Evolutionary conservation across 2,329 filamentous ascomycete species (phyloP), one percentile per base, ranked within the genome.

Genomic region (Chaetomium olivaceum): DNA sequence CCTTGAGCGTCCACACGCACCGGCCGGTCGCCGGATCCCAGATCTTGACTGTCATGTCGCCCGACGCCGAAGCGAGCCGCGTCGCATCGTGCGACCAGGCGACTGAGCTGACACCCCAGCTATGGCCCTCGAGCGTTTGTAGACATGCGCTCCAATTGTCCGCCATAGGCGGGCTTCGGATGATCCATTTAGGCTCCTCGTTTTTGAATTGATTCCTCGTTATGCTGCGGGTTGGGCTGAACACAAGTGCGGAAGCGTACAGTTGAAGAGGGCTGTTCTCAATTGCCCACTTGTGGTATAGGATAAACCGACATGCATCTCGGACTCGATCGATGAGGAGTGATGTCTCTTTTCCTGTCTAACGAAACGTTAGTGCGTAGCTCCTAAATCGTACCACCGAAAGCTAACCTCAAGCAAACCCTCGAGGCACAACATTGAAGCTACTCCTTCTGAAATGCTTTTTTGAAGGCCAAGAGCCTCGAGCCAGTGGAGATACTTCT

Each of bases 191-290:
- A 43, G 63, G 63, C 63, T 62, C 61, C 57, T 71, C 66, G 11
- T n/a, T 23, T 50, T 48, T 46, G 50, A 67, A 71, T 6, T 23
- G n/a, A 4, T 31, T 51, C 59, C 60, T 68, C 36, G 57, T 55
- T 16, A 70, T 25, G 36, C 64, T 67, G n/a, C 52, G 1, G n/a
- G 60, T 46, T n/a, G 68, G 69, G 31, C 36, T 51, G 27, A 71
- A 71, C 60, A 70, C 31, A 33, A 70, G 67, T 9, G 67, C 67
- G 57, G 67, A 65, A 29, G 65, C 43, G 54, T 71, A 70, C n/a
- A 52, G 63, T 36, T 71, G 67, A 62, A 71, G 68, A 48, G 68
- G 70, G 36, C 25, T 36, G 12, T 65, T 33, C 59, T 71, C 63
- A 11, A 71, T 65, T 62, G 59, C 29, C 59, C 51, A 61, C 55